Evolutionary conservation across 352 stramenopile genomes (phyloP), one percentile per base, ranked within the genome.

Genomic region (Globisporangium lucens): DNA sequence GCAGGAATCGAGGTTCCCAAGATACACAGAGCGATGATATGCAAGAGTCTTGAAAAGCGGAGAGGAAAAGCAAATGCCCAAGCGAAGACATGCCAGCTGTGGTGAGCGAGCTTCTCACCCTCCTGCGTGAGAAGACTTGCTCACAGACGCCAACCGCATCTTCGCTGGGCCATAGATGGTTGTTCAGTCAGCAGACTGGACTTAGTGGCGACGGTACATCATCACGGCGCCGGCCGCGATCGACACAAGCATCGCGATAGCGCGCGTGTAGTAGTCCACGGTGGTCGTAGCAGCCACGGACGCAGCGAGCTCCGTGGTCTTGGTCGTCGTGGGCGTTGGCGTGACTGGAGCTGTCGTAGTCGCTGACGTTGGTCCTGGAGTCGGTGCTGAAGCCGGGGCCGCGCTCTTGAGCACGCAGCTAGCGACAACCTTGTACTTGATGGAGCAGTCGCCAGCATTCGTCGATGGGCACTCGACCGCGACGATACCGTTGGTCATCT

Each of bases 261-360:
- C 60, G 30, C 60, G 60, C 47, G 43, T 56, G 60, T 65, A 65
- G 60, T 58, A 65, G 4, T 57, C 60, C 38, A 65, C n/a, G 27
- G 41, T 55, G 6, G 15, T n/a, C 43, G 41, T 55, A 2, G 15
- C 41, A 2, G 57, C 29, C 1, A 35, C 47, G 3, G 29, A 36
- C 12, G 22, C 57, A 3, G n/a, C 20, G 6, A 35, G 9, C 1
- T 59, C 47, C 1, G 46, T 43, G 17, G 36, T 22, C 29, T 38
- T 58, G 2, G 24, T 6, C 3, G 60, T 58, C 2, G 46, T 38
- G 46, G 33, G 17, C 38, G 2, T 4, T 46, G 10, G 38, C 12
- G 10, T 46, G 38, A 46, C 38, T 46, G 38, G 38, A 12, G 38
- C 4, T 46, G 13, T 5, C 38, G 38, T 46, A 10, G 13, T 15